Evolutionary conservation across 106 monocot genomes (phyloP).

Genomic region (Dendrobium catenatum): DNA sequence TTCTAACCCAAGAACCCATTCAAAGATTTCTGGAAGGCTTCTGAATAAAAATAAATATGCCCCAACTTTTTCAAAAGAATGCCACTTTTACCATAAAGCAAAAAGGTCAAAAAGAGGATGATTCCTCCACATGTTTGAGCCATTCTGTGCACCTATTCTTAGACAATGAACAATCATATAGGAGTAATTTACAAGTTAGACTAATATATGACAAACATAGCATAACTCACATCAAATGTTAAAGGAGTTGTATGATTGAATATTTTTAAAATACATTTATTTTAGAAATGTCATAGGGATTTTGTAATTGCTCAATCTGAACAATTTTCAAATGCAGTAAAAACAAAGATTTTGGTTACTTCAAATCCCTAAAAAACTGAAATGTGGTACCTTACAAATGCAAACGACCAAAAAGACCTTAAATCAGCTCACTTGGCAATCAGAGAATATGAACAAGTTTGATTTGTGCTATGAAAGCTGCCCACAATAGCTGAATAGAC

Average conservation of each 20-base stretch:
- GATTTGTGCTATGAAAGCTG: slow-evolving; percentile 41
- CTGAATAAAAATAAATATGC: neutral
- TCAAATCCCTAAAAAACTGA: no score
- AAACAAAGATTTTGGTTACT: no score
- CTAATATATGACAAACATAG: neutral
- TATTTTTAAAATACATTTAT: no score
- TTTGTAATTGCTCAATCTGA: no score
- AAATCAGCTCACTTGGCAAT: neutral
- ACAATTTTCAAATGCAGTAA: no score
- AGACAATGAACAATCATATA: neutral
- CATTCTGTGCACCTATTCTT: neutral
- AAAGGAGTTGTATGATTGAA: neutral
- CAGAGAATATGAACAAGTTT: neutral
- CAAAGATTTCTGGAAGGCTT: no score
- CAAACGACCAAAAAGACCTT: no score
- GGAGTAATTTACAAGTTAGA: neutral
- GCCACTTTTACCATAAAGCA: neutral
- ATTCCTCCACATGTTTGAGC: neutral
- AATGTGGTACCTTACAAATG: no score
- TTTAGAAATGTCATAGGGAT: no score
- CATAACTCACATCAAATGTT: neutral
- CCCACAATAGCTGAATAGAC: slow-evolving; percentile 72
- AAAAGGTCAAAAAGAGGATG: neutral
- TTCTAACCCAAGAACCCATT: no score
- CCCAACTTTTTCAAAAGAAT: neutral